Base-by-base conservation (phyloP, 306 rosid species). In the Psophocarpus tetragonolobus region DNA sequence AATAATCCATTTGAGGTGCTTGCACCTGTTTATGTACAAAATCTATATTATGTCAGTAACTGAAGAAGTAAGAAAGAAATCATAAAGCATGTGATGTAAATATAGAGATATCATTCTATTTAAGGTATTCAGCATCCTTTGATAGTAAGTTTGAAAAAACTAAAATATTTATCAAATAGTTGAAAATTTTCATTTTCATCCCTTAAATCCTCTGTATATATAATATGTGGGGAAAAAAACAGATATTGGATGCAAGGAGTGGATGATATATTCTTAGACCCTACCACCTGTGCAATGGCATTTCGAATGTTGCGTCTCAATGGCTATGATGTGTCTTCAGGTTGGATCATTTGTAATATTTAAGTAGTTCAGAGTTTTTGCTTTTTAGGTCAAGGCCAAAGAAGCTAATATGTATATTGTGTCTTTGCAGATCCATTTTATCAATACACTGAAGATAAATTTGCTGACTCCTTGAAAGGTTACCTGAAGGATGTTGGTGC, bases 311-410 rank as follows among this genome's bases (percentile, higher is more conserved):
- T 92, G 71, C 89, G 92, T 21, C 68, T 87, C 26, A 74, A 86
- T 73, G 94, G 91, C 77, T 94, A 88, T 74, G 89, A 92, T 81
- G 94, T 94, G 45, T 89, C 91, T 83, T 87, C 97, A 75, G 94
- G 90, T 85, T 24, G 33, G 73, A 29, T 79, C 21, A 44, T 58
- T 24, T 82, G 44, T 8, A 71, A 38, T 64, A 12, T 48, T 21
- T 41, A 10, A 23, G 63, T 57, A 30, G 68, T 26, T 56, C 3
- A 47, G 42, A n/a, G 12, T 5, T 53, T 73, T 24, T 29, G 1
- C 45, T 26, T 26, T 67, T 11, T 3, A 0, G 12, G 67, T 1
- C 15, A 69, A 68, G 58, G n/a, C 9, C 67, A 50, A 8, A 63
- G 30, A 54, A 38, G n/a, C 62, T 64, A 56, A 74, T 75, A 18